A percentile compares a stretch with the other conserved stretches of the same genome.
Conservation (phyloP, 1,139 yeast species). For the Yamadazyma blattariae region DNA sequence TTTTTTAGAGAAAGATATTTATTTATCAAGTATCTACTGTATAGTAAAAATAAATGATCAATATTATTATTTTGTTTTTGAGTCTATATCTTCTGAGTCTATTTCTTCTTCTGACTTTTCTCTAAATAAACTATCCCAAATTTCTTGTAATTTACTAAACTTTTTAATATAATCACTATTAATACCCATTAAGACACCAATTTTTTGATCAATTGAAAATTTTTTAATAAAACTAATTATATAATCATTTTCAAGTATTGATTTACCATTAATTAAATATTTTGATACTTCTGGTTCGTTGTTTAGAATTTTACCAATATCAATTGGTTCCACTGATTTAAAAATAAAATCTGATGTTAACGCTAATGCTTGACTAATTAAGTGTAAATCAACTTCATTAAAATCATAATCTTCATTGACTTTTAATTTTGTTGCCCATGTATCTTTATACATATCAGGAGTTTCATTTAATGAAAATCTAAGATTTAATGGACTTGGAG, state of each 20-base stretch:
- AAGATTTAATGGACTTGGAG: conserved; percentile 44
- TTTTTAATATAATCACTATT: conserved; percentile 8
- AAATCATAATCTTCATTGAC: conserved; percentile 52
- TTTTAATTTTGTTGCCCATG: conserved; percentile 50
- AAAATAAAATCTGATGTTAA: conserved; percentile 27
- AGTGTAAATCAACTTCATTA: conserved; percentile 33
- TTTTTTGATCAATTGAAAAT: conserved; percentile 21
- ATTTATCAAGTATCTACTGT: too few species aligned
- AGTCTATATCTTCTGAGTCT: too few species aligned
- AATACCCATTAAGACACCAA: conserved; percentile 18
- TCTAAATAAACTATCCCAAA: conserved; percentile 22
- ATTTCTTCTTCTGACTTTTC: too few species aligned
- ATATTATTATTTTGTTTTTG: too few species aligned
- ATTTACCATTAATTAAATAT: conserved; percentile 13
- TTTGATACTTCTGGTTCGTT: conserved; percentile 8
- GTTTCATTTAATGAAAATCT: conserved; percentile 35
- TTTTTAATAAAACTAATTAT: conserved; percentile 11
- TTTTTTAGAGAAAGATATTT: too few species aligned
- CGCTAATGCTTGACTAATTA: conserved; percentile 32
- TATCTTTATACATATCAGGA: conserved; percentile 27
- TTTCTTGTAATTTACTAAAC: conserved; percentile 16
- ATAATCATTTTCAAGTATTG: conserved; percentile 12
- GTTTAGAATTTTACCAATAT: conserved; percentile 17
- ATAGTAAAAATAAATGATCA: too few species aligned
- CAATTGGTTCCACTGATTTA: conserved; percentile 27